A percentile compares a stretch with the other conserved stretches of the same genome.
phyloP scores from a whole-genome alignment of 2,329 filamentous ascomycete species.

The Pleoardoris graminearum region DNA sequence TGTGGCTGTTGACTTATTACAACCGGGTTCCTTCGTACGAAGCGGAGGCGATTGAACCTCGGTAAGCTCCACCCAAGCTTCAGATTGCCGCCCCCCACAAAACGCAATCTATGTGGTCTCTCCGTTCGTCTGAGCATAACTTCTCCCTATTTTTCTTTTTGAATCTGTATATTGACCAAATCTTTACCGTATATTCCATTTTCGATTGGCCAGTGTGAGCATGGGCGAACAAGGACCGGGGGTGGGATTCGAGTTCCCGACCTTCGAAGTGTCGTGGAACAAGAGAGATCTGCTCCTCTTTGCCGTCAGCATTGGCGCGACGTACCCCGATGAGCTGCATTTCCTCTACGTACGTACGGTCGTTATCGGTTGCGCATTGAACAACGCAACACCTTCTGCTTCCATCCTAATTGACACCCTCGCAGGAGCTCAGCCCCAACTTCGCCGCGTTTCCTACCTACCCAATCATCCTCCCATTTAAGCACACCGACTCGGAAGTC shows the following conservation, averaged over 20 bases:
- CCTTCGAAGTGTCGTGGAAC: constrained; percentile 76
- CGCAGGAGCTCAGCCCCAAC: constrained; percentile 80
- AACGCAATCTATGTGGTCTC: constrained; percentile 12
- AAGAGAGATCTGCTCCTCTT: constrained; percentile 90
- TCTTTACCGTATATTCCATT: not conserved
- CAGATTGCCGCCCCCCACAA: constrained; percentile 32
- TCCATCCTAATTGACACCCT: constrained; percentile 4
- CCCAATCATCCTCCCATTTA: constrained; percentile 81
- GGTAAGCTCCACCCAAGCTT: constrained; percentile 36
- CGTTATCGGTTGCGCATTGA: not conserved
- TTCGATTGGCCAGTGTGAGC: constrained; percentile 10
- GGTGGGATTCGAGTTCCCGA: constrained; percentile 78
- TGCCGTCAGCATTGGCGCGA: constrained; percentile 84
- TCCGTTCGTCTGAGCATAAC: not conserved
- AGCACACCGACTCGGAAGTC: constrained; percentile 73
- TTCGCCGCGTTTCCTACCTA: constrained; percentile 92
- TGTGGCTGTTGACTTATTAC: too few species aligned
- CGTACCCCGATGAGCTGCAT: constrained; percentile 78
- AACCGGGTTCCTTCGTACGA: constrained; percentile 15
- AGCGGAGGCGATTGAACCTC: constrained; percentile 35
- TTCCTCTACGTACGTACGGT: constrained; percentile 76
- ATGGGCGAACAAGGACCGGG: constrained; percentile 52
- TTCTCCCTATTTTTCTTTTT: not conserved
- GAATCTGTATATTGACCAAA: not conserved
- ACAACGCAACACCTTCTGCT: not conserved